A percentile compares a stretch with the other conserved stretches of the same genome.
Evolutionary conservation across 768 basidiomycete species (phyloP).

Genomic region (Lyophyllum shimeji): DNA sequence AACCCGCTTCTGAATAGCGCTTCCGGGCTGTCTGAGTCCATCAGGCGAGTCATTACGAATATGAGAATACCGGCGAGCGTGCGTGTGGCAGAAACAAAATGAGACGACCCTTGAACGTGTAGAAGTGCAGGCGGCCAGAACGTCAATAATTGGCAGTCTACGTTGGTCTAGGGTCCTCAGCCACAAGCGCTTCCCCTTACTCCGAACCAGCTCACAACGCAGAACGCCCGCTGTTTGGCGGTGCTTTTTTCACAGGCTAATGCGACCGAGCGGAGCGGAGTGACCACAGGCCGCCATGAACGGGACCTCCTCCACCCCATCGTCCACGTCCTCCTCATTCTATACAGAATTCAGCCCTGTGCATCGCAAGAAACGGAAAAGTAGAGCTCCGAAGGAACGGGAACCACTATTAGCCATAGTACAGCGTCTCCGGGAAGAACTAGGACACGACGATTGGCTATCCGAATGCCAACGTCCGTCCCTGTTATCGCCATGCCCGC

Average conservation of each 20-base stretch:
- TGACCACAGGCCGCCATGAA: slow-evolving; percentile 14
- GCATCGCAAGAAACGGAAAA: slow-evolving; percentile 53
- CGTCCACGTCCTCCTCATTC: slow-evolving; percentile 34
- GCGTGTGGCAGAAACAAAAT: not conserved
- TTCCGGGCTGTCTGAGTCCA: not conserved
- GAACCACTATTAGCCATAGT: slow-evolving; percentile 38
- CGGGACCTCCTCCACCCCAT: slow-evolving; percentile 12
- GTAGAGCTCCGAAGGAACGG: slow-evolving; percentile 29
- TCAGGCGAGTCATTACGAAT: not conserved
- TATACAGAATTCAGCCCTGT: slow-evolving; percentile 55
- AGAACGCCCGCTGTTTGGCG: slow-evolving; percentile 14
- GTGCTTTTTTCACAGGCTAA: slow-evolving; percentile 12
- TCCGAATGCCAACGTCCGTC: slow-evolving; percentile 53
- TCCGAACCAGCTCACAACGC: slow-evolving; percentile 23
- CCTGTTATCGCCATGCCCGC: slow-evolving; percentile 1
- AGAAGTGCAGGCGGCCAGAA: not conserved
- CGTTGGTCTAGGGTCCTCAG: not conserved
- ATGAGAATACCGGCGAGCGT: too few species aligned
- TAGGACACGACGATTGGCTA: slow-evolving; percentile 53
- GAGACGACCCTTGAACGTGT: slow-evolving; percentile 22
- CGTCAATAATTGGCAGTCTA: not conserved
- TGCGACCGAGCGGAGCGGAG: not conserved
- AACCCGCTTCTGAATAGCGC: not conserved
- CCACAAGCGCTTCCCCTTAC: not conserved
- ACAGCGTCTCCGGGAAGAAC: slow-evolving; percentile 42